Conservation (phyloP, 345 rosid species). For the Linum lewisii region DNA sequence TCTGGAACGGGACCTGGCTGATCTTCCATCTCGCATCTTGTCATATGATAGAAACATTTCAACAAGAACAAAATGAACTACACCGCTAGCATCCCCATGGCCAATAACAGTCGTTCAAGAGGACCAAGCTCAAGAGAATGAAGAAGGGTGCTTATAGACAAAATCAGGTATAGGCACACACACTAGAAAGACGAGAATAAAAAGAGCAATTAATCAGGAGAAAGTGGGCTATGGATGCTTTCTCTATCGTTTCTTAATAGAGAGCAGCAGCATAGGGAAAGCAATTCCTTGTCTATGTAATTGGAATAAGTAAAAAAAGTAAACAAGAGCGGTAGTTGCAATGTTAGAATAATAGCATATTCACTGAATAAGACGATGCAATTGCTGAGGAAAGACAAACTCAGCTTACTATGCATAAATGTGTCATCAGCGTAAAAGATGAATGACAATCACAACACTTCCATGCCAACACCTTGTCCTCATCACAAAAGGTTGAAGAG, state of each 20-base stretch:
- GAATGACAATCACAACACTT: neutral
- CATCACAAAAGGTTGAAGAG: neutral
- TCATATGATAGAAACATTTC: neutral
- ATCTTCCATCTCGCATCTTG: neutral
- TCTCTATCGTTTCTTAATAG: neutral
- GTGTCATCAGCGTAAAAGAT: neutral
- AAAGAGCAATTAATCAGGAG: too few relatives aligned
- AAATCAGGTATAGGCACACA: too few relatives aligned
- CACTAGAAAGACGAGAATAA: too few relatives aligned
- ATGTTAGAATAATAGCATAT: neutral
- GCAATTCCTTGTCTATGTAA: neutral
- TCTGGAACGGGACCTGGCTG: neutral
- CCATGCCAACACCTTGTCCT: neutral
- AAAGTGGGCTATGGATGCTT: too few relatives aligned
- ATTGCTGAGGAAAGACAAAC: neutral
- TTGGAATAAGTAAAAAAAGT: neutral
- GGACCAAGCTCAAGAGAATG: too few relatives aligned
- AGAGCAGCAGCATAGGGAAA: neutral
- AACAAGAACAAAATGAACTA: neutral
- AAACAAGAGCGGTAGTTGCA: neutral
- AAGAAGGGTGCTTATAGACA: too few relatives aligned
- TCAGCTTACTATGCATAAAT: neutral
- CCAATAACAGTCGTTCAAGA: too few relatives aligned
- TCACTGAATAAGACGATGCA: neutral
- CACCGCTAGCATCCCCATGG: neutral